These are phyloP conservation scores for Senna tora DNA, from an alignment of 306 rosid genomes.

Conservation along the genomic window DNA sequence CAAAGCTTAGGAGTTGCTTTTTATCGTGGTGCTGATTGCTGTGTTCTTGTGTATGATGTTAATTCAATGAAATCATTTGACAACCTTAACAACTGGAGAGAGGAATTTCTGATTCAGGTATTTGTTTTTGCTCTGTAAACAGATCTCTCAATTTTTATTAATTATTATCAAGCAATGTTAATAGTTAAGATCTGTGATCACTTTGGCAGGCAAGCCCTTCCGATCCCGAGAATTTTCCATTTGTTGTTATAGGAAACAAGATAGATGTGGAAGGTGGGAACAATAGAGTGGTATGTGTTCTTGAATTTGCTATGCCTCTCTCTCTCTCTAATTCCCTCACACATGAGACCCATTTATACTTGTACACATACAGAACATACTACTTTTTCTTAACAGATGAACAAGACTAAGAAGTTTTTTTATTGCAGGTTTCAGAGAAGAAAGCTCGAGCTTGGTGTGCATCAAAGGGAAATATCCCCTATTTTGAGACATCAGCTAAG, in stretches of 20 bases:
- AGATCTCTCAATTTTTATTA: constrained; percentile 23
- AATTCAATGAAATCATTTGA: constrained; percentile 97
- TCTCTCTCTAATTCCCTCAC: constrained; percentile 2
- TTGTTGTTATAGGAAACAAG: constrained; percentile 96
- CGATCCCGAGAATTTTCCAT: constrained; percentile 98
- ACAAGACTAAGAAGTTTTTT: constrained; percentile 23
- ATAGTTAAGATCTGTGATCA: constrained; percentile 34
- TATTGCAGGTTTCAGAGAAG: constrained; percentile 85
- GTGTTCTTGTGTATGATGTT: constrained; percentile 98
- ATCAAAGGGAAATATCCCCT: constrained; percentile 94
- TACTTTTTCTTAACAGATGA: constrained; percentile 27
- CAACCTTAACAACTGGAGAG: constrained; percentile 97
- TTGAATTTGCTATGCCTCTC: background rate
- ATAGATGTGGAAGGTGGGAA: constrained; percentile 95
- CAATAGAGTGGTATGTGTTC: constrained; percentile 83
- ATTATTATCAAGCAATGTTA: constrained; percentile 4
- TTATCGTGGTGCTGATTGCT: constrained; percentile 98
- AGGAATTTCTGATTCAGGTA: constrained; percentile 95
- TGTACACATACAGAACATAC: background rate
- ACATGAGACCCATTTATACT: background rate
- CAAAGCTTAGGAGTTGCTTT: constrained; percentile 99
- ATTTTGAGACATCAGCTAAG: constrained; percentile 98
- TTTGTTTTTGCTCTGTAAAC: constrained; percentile 13
- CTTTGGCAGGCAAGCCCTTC: constrained; percentile 92
- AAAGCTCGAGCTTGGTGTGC: constrained; percentile 99